Evolutionary conservation across 179 eudicot genomes (phyloP), one percentile per base, ranked within the genome.

Genomic region (Beta corolliflora): DNA sequence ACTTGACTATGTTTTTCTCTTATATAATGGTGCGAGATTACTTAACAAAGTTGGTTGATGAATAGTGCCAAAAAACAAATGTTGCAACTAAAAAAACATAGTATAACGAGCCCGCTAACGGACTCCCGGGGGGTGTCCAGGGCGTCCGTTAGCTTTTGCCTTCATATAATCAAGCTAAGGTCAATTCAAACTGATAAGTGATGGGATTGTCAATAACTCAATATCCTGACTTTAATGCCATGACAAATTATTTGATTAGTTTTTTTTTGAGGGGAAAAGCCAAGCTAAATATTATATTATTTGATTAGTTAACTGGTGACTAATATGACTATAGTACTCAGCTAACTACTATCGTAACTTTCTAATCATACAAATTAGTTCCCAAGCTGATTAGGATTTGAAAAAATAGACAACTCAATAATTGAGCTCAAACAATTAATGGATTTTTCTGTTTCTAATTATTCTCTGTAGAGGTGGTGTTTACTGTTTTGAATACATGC

Each of bases 151-250:
- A n/a, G n/a, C n/a, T n/a, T n/a, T n/a, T n/a, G n/a, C n/a, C n/a
- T n/a, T n/a, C n/a, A n/a, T n/a, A 36, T 1, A 3, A 36, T 1
- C 53, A 7, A 41, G 14, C 5, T 44, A 65, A 29, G 58, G 18
- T 45, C n/a, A 48, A 70, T 15, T 45, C 11, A 36, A 36, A 3
- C 3, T 36, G 41, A 36, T 36, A 36, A 36, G 2, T 48, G n/a
- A 71, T 73, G 29, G 64, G 36, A 9, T 65, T 74, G 83, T 74
- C 75, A 53, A 81, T 56, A 55, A 31, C 36, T 31, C 36, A 31
- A 31, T 31, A 31, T 66, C 77, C 12, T 66, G 53, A 60, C 66
- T 46, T 14, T 21, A 60, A 63, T 31, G 23, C 13, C 58, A 25
- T 11, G 16, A 18, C 18, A 13, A 18, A 7, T 29, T 23, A 25